These are phyloP conservation scores for Trichomonas vaginalis DNA, from an alignment of 208 protist genomes.

Conservation along the genomic window DNA sequence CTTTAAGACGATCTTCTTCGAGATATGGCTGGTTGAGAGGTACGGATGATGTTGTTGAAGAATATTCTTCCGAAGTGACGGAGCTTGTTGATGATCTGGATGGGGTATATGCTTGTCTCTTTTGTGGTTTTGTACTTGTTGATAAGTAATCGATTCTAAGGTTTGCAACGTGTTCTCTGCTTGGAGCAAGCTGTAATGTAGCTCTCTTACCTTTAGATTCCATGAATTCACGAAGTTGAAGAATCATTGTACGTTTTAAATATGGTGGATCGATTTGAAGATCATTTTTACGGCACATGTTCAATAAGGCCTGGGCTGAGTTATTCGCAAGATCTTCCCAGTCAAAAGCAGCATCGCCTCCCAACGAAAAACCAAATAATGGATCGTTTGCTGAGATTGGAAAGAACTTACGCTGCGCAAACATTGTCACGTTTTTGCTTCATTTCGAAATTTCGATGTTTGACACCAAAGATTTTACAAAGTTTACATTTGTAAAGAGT, in stretches of 20 bases:
- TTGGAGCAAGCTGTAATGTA: background rate
- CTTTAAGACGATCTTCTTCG: background rate
- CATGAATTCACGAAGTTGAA: background rate
- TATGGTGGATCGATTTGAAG: background rate
- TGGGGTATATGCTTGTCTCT: background rate
- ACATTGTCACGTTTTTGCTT: background rate
- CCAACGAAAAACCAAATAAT: background rate
- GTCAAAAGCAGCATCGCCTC: background rate
- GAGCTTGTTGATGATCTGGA: background rate
- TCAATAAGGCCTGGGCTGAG: background rate
- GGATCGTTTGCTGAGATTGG: background rate
- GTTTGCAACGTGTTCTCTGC: background rate
- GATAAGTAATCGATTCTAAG: background rate
- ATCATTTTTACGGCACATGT: background rate
- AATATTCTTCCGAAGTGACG: background rate
- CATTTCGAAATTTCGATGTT: background rate
- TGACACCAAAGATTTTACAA: background rate
- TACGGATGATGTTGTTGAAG: background rate
- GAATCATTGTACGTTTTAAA: background rate
- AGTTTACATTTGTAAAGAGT: too few relatives aligned
- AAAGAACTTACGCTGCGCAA: background rate
- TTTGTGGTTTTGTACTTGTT: background rate
- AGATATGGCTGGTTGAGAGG: background rate
- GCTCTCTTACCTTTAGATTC: background rate
- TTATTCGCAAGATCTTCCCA: background rate